phyloP scores from a whole-genome alignment of 2,329 filamentous ascomycete species.

The Alternaria infectoria region DNA sequence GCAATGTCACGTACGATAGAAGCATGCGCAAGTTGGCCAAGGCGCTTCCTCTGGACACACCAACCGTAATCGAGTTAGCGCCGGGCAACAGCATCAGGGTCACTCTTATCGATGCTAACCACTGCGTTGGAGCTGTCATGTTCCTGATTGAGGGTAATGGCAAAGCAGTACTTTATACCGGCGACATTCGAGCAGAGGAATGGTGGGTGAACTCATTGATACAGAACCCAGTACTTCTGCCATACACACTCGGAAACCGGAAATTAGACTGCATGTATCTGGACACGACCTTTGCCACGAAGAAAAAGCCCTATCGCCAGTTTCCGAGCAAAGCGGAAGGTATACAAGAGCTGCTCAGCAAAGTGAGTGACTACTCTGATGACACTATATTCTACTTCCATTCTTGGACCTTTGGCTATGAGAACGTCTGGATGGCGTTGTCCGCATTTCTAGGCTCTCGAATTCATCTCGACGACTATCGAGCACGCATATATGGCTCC shows the following conservation, averaged over 20 bases:
- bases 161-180: constrained; percentile 83
- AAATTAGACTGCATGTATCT: constrained; percentile 83
- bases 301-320: constrained; percentile 54
- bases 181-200: constrained; percentile 82
- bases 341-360: constrained; percentile 72
- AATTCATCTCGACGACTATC: constrained; percentile 86
- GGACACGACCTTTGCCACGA: constrained; percentile 78
- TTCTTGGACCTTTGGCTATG: constrained; percentile 92
- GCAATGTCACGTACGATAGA: constrained; percentile 73
- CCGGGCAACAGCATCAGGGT: constrained; percentile 75
- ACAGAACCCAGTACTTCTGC: constrained; percentile 74
- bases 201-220: constrained; percentile 82
- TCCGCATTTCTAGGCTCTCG: constrained; percentile 71
- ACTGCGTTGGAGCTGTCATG: constrained; percentile 90
- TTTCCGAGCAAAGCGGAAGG: constrained; percentile 76
- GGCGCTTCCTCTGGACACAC: constrained; percentile 80
- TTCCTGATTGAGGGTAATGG: constrained; percentile 80
- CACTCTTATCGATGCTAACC: constrained; percentile 89
- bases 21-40: constrained; percentile 77
- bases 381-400: constrained; percentile 84
- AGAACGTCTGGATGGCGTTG: constrained; percentile 87
- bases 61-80: constrained; percentile 75
- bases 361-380: constrained; percentile 70
- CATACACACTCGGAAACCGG: constrained; percentile 63
- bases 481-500: constrained; percentile 73